Evolutionary conservation across 768 basidiomycete species (phyloP).

Genomic region (Rhodotorula toruloides): DNA sequence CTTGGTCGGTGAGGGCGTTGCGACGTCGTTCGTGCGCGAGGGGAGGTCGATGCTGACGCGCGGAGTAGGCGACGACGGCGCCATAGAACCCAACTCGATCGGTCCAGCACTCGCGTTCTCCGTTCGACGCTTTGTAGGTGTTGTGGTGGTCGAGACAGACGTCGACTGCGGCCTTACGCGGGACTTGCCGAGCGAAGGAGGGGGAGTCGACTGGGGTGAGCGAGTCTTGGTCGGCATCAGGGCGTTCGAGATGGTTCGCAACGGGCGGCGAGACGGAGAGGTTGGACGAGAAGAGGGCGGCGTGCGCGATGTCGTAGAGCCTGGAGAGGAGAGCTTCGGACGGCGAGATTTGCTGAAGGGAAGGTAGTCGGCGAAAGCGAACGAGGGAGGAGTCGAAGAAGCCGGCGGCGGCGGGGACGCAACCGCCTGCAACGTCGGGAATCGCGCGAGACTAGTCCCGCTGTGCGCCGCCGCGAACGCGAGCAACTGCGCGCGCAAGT

Average conservation of each 20-base stretch:
- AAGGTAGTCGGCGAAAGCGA: conserved; percentile 20
- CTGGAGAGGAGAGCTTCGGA: neutral
- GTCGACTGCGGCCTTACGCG: neutral
- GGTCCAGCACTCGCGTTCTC: neutral
- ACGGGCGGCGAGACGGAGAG: neutral
- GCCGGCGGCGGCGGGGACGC: neutral
- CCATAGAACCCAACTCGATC: neutral
- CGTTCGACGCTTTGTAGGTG: neutral
- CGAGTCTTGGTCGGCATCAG: conserved; percentile 8
- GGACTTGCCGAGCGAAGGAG: neutral
- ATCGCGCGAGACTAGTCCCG: neutral
- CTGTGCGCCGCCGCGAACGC: neutral
- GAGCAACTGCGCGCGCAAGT: conserved; percentile 37
- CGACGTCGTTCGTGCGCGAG: neutral
- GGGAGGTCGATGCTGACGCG: neutral
- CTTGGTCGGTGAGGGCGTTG: neutral
- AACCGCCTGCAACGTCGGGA: conserved; percentile 1
- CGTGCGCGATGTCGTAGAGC: neutral
- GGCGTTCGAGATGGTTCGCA: conserved; percentile 14
- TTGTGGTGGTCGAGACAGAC: neutral
- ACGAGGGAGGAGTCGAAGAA: neutral
- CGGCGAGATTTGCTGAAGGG: conserved; percentile 27
- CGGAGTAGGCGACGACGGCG: neutral
- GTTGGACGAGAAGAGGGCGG: neutral
- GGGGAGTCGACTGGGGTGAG: neutral